Conservation (phyloP, 2,329 filamentous ascomycete genomes). For the Dichotomopilus funicola region DNA sequence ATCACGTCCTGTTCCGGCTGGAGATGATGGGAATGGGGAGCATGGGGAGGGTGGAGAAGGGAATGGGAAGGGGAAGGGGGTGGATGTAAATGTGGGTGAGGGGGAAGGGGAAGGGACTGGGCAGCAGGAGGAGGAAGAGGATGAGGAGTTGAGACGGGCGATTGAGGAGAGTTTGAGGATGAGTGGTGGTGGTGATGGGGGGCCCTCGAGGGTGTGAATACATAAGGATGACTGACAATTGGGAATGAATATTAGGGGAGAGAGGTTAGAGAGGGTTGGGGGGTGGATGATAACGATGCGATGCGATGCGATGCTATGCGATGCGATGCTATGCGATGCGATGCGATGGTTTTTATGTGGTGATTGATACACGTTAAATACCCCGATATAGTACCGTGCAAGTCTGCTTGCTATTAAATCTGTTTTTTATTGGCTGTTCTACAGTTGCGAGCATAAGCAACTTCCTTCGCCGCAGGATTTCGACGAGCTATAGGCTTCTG, state of each 20-base stretch:
- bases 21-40: too few species aligned
- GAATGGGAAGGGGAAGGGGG: slow-evolving; percentile 39
- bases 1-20: too few species aligned
- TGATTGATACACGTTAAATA: too few species aligned
- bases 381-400: too few species aligned
- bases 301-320: too few species aligned
- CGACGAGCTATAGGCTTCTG: too few species aligned
- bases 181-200: slow-evolving; percentile 26
- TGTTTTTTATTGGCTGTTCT: too few species aligned
- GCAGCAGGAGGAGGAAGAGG: slow-evolving; percentile 40
- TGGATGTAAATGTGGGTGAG: background rate
- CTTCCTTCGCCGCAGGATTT: too few species aligned
- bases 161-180: slow-evolving; percentile 50
- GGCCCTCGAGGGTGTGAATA: slow-evolving; percentile 2
- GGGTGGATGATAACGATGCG: background rate
- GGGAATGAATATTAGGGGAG: background rate
- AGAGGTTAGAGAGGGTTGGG: background rate
- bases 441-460: too few species aligned
- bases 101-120: slow-evolving; percentile 20
- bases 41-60: slow-evolving; percentile 62
- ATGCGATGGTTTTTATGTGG: too few species aligned
- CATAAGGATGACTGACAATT: background rate
- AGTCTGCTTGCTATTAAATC: too few species aligned
- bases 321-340: background rate
- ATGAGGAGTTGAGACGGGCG: slow-evolving; percentile 50